Evolutionary conservation across 306 rosid genomes (phyloP).

Genomic region (Inga laurina): DNA sequence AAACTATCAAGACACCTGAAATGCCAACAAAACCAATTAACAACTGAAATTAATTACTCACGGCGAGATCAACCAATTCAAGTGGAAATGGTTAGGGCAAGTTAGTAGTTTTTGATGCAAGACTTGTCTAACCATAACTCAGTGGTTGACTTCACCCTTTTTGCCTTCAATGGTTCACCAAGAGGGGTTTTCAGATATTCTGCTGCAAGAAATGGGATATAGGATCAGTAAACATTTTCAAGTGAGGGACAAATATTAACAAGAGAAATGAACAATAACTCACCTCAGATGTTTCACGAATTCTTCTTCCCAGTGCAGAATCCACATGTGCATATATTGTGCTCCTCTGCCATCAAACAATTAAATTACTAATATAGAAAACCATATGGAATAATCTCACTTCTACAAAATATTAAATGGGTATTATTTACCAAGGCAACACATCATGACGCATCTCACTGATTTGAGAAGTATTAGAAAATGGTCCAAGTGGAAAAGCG

Average conservation of each 20-base stretch:
- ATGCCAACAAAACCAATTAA: conserved; percentile 18
- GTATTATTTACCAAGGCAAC: conserved; percentile 69
- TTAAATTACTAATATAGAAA: conserved; percentile 25
- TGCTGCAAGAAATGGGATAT: conserved; percentile 75
- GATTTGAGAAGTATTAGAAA: conserved; percentile 81
- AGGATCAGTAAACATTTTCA: conserved; percentile 24
- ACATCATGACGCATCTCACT: conserved; percentile 91
- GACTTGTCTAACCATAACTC: conserved; percentile 95
- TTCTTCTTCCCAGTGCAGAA: conserved; percentile 75
- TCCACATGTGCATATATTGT: conserved; percentile 95
- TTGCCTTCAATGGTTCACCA: conserved; percentile 92
- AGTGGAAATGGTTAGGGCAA: conserved; percentile 97
- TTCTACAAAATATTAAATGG: conserved; percentile 24
- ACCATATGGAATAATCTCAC: conserved; percentile 8
- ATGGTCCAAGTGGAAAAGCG: conserved; percentile 87
- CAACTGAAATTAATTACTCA: conserved; percentile 47
- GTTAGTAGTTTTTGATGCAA: conserved; percentile 78
- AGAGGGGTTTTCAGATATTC: conserved; percentile 92
- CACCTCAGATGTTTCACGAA: conserved; percentile 93
- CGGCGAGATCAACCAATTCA: conserved; percentile 88
- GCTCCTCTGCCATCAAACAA: conserved; percentile 71
- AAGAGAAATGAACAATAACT: conserved; percentile 20
- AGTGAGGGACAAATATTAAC: conserved; percentile 4
- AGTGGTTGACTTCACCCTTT: conserved; percentile 76
- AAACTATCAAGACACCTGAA: conserved; percentile 21